Percentiles rank a stretch among this genome's conserved stretches.
Evolutionary conservation across 2,329 filamentous ascomycete genomes (phyloP).

Genomic region (Scedosporium apiospermum): DNA sequence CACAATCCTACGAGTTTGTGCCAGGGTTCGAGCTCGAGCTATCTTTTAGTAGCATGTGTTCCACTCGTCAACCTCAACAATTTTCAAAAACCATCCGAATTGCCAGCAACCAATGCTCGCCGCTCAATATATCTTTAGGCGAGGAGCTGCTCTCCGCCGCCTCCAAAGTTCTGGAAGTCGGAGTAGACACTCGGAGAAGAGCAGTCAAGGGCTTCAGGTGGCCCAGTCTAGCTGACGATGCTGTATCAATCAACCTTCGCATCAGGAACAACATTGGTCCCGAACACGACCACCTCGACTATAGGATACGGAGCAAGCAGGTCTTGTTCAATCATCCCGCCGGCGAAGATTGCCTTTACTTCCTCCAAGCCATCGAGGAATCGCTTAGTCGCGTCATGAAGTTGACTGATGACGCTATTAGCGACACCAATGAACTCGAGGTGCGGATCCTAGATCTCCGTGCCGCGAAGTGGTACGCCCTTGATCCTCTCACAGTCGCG

Average conservation of each 20-base stretch:
- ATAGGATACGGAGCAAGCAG: constrained; percentile 31
- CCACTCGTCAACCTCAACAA: constrained; percentile 21
- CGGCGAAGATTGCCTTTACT: constrained; percentile 32
- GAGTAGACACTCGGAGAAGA: constrained; percentile 20
- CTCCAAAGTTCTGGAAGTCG: constrained; percentile 29
- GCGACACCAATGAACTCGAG: constrained; percentile 36
- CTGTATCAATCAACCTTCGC: constrained; percentile 34
- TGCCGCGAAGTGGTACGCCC: constrained; percentile 34
- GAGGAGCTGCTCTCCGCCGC: constrained; percentile 38
- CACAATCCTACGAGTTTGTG: constrained; percentile 33
- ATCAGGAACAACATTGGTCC: constrained; percentile 42
- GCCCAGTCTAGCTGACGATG: constrained; percentile 26
- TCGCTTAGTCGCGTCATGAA: constrained; percentile 27
- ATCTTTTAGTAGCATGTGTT: constrained; percentile 31
- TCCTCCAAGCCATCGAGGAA: constrained; percentile 28
- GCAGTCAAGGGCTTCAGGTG: background rate
- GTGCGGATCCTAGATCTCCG: constrained; percentile 36
- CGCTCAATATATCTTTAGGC: constrained; percentile 33
- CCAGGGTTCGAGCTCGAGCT: constrained; percentile 42
- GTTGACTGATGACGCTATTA: constrained; percentile 29
- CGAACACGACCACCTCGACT: constrained; percentile 32
- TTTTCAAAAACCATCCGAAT: constrained; percentile 32
- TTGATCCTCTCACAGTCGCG: constrained; percentile 34
- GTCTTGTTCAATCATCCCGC: constrained; percentile 34
- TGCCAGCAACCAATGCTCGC: constrained; percentile 36